phyloP scores from a whole-genome alignment of 2,329 filamentous ascomycete species.

The Fonsecaea erecta region DNA sequence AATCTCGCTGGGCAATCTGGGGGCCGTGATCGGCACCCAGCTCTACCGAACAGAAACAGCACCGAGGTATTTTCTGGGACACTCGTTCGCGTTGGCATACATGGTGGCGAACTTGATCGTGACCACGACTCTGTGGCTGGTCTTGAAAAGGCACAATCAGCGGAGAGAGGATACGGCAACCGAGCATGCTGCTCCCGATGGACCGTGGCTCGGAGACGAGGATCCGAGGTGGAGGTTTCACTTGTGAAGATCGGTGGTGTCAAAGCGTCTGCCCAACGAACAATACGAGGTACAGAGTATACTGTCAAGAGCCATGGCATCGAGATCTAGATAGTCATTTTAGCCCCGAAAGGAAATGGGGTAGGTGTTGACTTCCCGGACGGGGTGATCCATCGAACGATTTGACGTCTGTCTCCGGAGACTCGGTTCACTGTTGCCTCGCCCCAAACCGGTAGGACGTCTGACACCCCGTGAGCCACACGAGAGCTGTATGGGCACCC shows the following conservation, averaged over 20 bases:
- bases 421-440: neutral
- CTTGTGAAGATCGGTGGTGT: slow-evolving; percentile 7
- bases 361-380: neutral
- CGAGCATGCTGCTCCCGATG: slow-evolving; percentile 4
- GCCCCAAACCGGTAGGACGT: neutral
- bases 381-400: too few species aligned
- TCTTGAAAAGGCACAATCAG: slow-evolving; percentile 64
- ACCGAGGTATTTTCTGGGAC: slow-evolving; percentile 68
- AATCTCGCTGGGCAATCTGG: slow-evolving; percentile 72
- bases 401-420: neutral
- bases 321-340: too few species aligned
- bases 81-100: slow-evolving; percentile 69
- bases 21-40: slow-evolving; percentile 65
- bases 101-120: slow-evolving; percentile 63
- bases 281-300: too few species aligned
- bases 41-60: slow-evolving; percentile 66
- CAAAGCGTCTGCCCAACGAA: neutral
- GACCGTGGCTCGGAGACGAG: slow-evolving; percentile 41
- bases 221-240: slow-evolving; percentile 37
- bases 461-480: neutral
- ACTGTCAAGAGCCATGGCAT: neutral
- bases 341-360: neutral
- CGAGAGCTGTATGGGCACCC: too few species aligned
- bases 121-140: slow-evolving; percentile 57
- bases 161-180: slow-evolving; percentile 36